A percentile compares a stretch with the other conserved stretches of the same genome.
phyloP scores from a whole-genome alignment of 73 alveolate species.

The Urostyla sp. region DNA sequence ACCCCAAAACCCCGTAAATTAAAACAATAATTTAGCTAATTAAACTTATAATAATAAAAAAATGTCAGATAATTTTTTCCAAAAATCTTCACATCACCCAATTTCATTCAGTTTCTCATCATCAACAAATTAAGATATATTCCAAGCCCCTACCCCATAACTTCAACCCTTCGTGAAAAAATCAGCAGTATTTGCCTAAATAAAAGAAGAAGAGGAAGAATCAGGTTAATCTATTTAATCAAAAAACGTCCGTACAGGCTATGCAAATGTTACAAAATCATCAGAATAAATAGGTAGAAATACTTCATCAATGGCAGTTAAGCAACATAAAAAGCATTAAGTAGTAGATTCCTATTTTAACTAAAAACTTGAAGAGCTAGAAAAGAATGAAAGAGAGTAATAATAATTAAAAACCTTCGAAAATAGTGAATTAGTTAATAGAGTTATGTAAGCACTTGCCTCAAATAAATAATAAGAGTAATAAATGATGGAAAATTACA shows the following conservation, averaged over 20 bases:
- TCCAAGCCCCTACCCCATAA: no score
- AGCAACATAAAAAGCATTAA: conserved; percentile 47
- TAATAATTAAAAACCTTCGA: conserved; percentile 4
- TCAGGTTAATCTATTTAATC: no score
- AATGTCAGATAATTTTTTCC: no score
- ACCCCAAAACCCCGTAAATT: no score
- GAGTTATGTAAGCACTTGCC: conserved; percentile 12
- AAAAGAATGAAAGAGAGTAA: conserved; percentile 24
- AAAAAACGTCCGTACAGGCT: conserved; percentile 35
- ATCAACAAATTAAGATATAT: no score
- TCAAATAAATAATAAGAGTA: conserved; percentile 23
- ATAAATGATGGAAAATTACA: conserved; percentile 29
- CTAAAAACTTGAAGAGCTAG: conserved; percentile 15
- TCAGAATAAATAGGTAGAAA: conserved; percentile 45
- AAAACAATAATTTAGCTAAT: no score
- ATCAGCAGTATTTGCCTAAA: no score
- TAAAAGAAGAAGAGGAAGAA: no score
- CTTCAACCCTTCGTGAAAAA: no score
- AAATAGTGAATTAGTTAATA: conserved; percentile 1
- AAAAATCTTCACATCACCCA: no score
- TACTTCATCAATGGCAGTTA: conserved; percentile 44
- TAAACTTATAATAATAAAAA: no score
- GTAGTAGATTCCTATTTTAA: conserved; percentile 45
- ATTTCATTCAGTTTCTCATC: no score
- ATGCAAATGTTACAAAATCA: conserved; percentile 46